Conservation (phyloP, 2,329 filamentous ascomycete genomes). For the Apiospora marii region DNA sequence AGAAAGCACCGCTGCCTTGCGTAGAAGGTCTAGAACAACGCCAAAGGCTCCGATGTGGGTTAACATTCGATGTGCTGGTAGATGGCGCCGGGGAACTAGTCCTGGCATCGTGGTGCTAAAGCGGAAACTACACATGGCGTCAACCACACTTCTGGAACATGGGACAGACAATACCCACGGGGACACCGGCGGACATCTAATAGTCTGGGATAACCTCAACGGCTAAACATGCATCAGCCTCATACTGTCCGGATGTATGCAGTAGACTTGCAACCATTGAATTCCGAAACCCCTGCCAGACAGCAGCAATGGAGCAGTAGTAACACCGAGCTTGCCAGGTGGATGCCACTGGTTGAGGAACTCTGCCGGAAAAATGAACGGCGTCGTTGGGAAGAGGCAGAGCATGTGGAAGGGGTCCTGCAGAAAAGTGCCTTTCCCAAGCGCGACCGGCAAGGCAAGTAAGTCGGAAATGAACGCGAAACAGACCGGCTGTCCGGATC, state of each 20-base stretch:
- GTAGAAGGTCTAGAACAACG: background rate
- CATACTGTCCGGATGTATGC: background rate
- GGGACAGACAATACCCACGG: background rate
- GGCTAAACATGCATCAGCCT: background rate
- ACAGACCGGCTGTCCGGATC: background rate
- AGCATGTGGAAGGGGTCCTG: background rate
- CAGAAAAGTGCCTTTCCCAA: background rate
- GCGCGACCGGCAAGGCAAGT: background rate
- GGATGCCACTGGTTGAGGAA: background rate
- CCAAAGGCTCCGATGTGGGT: conserved; percentile 5
- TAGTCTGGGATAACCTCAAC: conserved; percentile 11
- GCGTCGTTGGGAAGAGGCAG: background rate
- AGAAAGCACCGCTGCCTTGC: background rate
- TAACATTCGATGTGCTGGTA: background rate
- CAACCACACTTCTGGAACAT: conserved; percentile 11
- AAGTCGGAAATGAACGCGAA: background rate
- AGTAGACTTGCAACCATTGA: background rate
- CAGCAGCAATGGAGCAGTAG: background rate
- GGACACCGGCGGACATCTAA: conserved; percentile 2
- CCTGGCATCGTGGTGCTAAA: background rate
- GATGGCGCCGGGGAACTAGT: conserved; percentile 7
- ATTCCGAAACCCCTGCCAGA: background rate
- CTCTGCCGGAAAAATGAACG: background rate
- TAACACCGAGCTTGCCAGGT: background rate
- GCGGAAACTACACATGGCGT: conserved; percentile 5